These are phyloP conservation scores for Trichoderma brevicompactum DNA, from an alignment of 2,329 filamentous ascomycete genomes.

Conservation along the genomic window DNA sequence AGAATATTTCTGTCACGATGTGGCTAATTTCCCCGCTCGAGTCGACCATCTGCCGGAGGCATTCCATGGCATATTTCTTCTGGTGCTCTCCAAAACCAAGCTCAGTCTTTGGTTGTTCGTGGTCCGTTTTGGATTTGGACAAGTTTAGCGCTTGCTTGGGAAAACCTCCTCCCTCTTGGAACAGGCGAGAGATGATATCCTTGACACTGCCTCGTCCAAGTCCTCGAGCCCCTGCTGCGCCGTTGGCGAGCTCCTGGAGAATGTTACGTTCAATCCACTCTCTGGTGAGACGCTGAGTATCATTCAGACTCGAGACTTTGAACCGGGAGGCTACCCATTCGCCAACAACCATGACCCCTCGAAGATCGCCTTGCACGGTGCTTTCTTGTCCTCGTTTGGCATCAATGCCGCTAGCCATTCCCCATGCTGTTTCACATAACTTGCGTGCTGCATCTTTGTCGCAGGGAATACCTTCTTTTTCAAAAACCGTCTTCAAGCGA, in stretches of 20 bases:
- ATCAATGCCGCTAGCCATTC: slow-evolving; percentile 73
- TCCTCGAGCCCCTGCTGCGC: slow-evolving; percentile 72
- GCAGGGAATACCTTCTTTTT: slow-evolving; percentile 84
- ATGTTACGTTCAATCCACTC: slow-evolving; percentile 78
- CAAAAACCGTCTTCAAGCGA: slow-evolving; percentile 81
- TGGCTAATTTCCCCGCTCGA: slow-evolving; percentile 78
- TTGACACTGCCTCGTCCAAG: slow-evolving; percentile 72
- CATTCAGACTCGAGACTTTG: slow-evolving; percentile 51
- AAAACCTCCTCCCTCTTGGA: slow-evolving; percentile 78
- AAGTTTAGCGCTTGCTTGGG: slow-evolving; percentile 58
- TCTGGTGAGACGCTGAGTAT: slow-evolving; percentile 62
- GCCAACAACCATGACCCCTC: slow-evolving; percentile 82
- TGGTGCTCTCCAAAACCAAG: slow-evolving; percentile 73
- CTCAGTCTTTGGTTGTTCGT: slow-evolving; percentile 61
- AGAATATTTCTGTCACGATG: slow-evolving; percentile 82
- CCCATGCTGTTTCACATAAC: slow-evolving; percentile 82
- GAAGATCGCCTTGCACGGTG: slow-evolving; percentile 72
- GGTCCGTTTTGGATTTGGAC: slow-evolving; percentile 48
- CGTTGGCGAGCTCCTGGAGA: slow-evolving; percentile 68
- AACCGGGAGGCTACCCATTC: slow-evolving; percentile 83
- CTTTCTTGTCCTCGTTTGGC: slow-evolving; percentile 69
- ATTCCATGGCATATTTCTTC: slow-evolving; percentile 73
- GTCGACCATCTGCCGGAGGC: slow-evolving; percentile 75
- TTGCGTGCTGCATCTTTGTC: slow-evolving; percentile 88
- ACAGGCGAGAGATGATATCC: slow-evolving; percentile 78